These are phyloP conservation scores for Aegilops longissima DNA, from an alignment of 176 grass and related monocot species.

Conservation along the genomic window DNA sequence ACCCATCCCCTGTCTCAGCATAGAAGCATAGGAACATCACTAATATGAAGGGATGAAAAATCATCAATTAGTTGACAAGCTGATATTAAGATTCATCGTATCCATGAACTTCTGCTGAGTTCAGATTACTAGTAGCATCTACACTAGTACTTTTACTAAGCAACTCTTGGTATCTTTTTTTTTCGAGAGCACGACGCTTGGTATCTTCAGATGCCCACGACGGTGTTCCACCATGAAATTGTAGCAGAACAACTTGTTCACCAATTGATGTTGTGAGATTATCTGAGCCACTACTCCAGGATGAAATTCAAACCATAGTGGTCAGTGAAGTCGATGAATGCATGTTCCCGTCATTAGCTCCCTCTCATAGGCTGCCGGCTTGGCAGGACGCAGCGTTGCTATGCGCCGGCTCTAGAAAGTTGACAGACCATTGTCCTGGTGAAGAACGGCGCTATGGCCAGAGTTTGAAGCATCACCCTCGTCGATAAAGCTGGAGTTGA, in stretches of 20 bases:
- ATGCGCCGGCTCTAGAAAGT: background rate
- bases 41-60: slow-evolving; percentile 19
- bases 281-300: background rate
- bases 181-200: background rate
- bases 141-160: background rate
- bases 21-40: slow-evolving; percentile 29
- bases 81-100: slow-evolving; percentile 8
- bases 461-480: background rate
- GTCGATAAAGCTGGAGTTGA: background rate
- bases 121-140: slow-evolving; percentile 27
- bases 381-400: background rate
- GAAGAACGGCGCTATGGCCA: background rate
- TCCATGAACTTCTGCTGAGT: slow-evolving; percentile 8
- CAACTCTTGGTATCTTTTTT: background rate
- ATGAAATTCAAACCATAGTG: background rate
- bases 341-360: background rate
- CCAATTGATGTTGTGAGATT: background rate
- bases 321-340: background rate
- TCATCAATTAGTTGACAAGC: background rate
- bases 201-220: background rate
- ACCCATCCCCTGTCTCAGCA: slow-evolving; percentile 78
- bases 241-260: background rate
- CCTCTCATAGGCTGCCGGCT: background rate
- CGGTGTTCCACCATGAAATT: background rate
- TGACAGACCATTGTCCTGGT: background rate